Base-by-base conservation (phyloP, 306 rosid species). In the Vigna trinervia region DNA sequence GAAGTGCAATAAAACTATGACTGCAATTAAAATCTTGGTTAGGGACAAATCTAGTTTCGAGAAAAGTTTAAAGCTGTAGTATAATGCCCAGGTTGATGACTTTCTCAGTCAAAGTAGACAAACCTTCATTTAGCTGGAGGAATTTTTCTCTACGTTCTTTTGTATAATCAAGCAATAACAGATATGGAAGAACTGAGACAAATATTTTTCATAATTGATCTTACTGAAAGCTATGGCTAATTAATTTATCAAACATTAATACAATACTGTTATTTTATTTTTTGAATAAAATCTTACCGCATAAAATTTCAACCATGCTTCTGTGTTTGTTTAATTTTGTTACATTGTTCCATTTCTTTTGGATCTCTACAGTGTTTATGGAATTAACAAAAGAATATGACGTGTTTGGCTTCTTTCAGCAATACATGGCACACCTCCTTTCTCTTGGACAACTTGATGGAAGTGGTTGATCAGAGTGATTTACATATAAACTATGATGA, bases 351-450 rank as follows among this genome's bases (percentile, higher is more conserved):
- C 39, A 8, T 41, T 28, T 20, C 1, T 52, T 71, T 69, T 14
- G 50, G 77, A 38, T 67, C 20, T 66, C 22, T 26, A 30, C 69
- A 46, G 30, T 75, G 69, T 62, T 59, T 63, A 47, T 59, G 56
- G 8, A 81, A 36, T 43, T 48, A 62, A 32, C 68, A 17, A 32
- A 30, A 39, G 15, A 14, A 0, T 10, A 60, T 30, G 22, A 60
- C 23, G 4, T 73, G 26, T 68, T 75, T 79, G 46, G 7, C 43
- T 83, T 69, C 41, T 86, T 73, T 81, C 93, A 95, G 98, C 90
- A 86, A 90, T 95, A 95, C 85, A 89, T 90, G 93, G 97, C 97
- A 62, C 98, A 95, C 88, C 90, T 95, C 75, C 89, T 88, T 28
- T 92, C 97, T 62, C 88, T 12, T 69, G 98, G 98, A 80, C 97